phyloP scores from a whole-genome alignment of 768 basidiomycete species.

The Gymnopilus junonius region DNA sequence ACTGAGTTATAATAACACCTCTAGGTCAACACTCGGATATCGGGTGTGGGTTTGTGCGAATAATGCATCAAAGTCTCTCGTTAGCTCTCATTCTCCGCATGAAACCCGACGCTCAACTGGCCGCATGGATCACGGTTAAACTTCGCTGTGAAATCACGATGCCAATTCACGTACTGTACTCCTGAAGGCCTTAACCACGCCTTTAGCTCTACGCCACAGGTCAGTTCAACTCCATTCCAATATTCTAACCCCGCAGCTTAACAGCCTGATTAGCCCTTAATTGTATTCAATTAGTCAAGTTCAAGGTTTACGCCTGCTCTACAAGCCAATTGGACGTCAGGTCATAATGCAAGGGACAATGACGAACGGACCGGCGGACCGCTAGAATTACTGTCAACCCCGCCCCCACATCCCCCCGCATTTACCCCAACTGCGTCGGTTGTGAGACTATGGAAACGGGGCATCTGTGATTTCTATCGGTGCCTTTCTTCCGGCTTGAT shows the following conservation, averaged over 20 bases:
- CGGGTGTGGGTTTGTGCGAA: too few species aligned
- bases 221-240: background rate
- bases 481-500: background rate
- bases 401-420: conserved; percentile 1
- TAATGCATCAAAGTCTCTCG: background rate
- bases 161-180: background rate
- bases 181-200: too few species aligned
- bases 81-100: background rate
- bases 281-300: background rate
- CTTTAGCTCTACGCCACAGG: background rate
- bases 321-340: background rate
- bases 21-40: too few species aligned
- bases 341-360: background rate
- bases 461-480: background rate
- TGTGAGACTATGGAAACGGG: background rate
- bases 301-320: background rate
- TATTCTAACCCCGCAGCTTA: background rate
- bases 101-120: background rate
- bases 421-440: background rate
- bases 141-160: background rate
- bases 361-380: background rate
- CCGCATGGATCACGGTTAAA: background rate
- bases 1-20: too few species aligned
- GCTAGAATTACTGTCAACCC: background rate
- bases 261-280: background rate